These are phyloP conservation scores for Apostasia ramifera DNA, from an alignment of 106 monocot genomes.

Conservation along the genomic window DNA sequence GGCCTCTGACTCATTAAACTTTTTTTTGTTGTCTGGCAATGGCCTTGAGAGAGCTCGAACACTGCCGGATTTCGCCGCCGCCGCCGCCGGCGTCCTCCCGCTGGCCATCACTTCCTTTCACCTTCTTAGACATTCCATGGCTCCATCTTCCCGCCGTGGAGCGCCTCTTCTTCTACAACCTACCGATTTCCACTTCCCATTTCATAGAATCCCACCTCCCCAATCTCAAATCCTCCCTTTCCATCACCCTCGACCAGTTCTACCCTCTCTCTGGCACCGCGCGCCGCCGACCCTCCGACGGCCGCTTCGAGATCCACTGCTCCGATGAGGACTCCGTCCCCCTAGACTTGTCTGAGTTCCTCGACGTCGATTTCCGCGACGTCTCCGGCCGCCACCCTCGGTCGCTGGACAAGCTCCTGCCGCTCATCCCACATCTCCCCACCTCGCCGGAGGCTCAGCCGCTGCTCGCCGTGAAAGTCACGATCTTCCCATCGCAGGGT, in stretches of 20 bases:
- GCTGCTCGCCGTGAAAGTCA: constrained; percentile 7
- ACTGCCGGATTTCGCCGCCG: constrained; percentile 6
- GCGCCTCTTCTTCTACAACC: constrained; percentile 51
- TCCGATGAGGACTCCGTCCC: constrained; percentile 13
- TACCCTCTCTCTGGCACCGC: constrained; percentile 43
- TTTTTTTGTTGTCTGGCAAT: too few relatives aligned
- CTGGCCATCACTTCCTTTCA: constrained; percentile 17
- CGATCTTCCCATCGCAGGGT: background rate
- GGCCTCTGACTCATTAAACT: too few relatives aligned
- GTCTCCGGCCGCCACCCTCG: background rate
- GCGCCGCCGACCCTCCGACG: background rate
- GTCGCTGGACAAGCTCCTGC: background rate
- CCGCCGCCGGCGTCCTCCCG: background rate
- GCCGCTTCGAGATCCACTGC: constrained; percentile 18
- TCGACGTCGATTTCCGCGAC: background rate
- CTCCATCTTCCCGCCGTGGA: constrained; percentile 22
- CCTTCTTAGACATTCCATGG: constrained; percentile 34
- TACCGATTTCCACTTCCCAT: background rate
- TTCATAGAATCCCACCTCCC: constrained; percentile 29
- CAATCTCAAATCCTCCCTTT: constrained; percentile 39
- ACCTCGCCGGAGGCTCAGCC: background rate
- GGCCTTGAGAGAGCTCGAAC: constrained; percentile 1
- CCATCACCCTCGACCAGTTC: constrained; percentile 36
- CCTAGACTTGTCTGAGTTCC: constrained; percentile 4
- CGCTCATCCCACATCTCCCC: background rate